A percentile compares a stretch with the other conserved stretches of the same genome.
Evolutionary conservation across 768 basidiomycete species (phyloP).

Genomic region (Suillus subaureus): DNA sequence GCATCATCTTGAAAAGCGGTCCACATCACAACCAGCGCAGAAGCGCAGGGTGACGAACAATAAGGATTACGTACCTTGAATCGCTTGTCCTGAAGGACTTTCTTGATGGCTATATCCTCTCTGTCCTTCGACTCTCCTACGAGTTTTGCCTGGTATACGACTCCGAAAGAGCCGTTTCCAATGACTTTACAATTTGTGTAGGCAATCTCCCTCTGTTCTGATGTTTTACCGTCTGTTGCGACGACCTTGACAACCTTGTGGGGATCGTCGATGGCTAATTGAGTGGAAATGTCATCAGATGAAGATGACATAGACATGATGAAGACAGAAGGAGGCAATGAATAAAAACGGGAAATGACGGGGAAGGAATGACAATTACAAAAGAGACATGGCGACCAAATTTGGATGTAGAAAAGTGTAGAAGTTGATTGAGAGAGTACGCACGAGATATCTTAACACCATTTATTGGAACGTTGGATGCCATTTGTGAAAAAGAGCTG

Average conservation of each 20-base stretch:
- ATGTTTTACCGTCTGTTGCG: slow-evolving; percentile 93
- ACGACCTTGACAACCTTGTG: slow-evolving; percentile 93
- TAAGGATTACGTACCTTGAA: slow-evolving; percentile 80
- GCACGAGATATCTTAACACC: slow-evolving; percentile 85
- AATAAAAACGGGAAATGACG: slow-evolving; percentile 36
- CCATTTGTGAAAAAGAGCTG: slow-evolving; percentile 46
- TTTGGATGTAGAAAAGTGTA: slow-evolving; percentile 27
- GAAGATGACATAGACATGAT: slow-evolving; percentile 29
- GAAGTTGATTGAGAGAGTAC: slow-evolving; percentile 36
- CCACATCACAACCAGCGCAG: neutral
- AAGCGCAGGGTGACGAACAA: slow-evolving; percentile 15
- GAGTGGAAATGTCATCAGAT: slow-evolving; percentile 26
- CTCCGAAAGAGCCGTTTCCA: slow-evolving; percentile 98
- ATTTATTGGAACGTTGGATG: slow-evolving; percentile 81
- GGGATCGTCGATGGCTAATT: slow-evolving; percentile 89
- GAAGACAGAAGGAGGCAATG: slow-evolving; percentile 35
- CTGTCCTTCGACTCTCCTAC: slow-evolving; percentile 58
- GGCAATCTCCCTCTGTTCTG: slow-evolving; percentile 82
- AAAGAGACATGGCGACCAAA: slow-evolving; percentile 28
- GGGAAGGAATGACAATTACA: slow-evolving; percentile 15
- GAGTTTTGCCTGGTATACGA: slow-evolving; percentile 95
- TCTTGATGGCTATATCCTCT: slow-evolving; percentile 99
- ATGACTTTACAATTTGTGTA: slow-evolving; percentile 99
- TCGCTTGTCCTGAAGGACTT: slow-evolving; percentile 99
- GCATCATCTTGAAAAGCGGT: slow-evolving; percentile 8